Base-by-base conservation (phyloP, 768 basidiomycete genomes). In the Omphalotus guepiniiformis region DNA sequence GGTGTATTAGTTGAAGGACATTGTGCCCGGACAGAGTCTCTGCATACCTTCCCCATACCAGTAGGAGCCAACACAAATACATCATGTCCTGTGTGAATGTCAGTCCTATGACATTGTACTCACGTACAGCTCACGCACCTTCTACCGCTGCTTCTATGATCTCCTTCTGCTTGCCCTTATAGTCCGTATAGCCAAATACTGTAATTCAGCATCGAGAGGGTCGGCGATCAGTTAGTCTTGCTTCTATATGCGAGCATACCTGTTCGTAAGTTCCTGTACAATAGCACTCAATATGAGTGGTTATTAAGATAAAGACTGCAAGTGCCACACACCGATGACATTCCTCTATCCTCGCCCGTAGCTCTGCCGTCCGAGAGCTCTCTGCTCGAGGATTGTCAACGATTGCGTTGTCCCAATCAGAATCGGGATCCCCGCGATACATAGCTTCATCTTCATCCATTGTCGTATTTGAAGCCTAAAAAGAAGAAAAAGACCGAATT, bases 11-110 rank as follows among this genome's bases (percentile, higher is more conserved):
- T 15, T 32, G 25, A 2, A 44, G 27, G 6, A 4, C 18, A 6
- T 16, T 3, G 36, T 27, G 13, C 40, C 59, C 57, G 30, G n/a
- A n/a, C n/a, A n/a, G n/a, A n/a, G n/a, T n/a, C n/a, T n/a, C n/a
- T n/a, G n/a, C n/a, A n/a, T 25, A 84, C 89, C 76, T 93, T 93
- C 27, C 90, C 91, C 85, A 92, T 88, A 3, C 90, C 88, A 8
- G 91, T 93, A 0, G 90, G 88, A 15, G 89, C 90, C 2, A 91
- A 73, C 8, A 89, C 86, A 40, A 91, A 74, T 12, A 91, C 80
- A 62, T 91, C 88, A 7, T 64, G 65, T 3, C 85, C 88, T 88
- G 47, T 29, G 19, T 29, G 42, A n/a, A 37, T 4, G 49, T 36
- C 6, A 18, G 21, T n/a, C 22, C 32, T 39, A 32, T 18, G 15